phyloP scores from a whole-genome alignment of 140 eudicot species.

The Stevia rebaudiana region DNA sequence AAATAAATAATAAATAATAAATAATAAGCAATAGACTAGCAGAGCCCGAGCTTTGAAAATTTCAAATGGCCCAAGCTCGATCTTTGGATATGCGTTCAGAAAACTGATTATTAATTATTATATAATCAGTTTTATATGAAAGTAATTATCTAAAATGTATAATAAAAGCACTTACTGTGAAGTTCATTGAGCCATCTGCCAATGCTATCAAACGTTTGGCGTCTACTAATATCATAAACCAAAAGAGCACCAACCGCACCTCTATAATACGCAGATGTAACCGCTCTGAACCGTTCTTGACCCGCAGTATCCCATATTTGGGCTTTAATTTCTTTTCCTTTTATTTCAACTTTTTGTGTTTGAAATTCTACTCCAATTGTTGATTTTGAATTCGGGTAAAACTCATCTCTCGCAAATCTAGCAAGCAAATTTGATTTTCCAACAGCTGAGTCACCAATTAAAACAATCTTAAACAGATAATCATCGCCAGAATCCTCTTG shows the following conservation, averaged over 20 bases:
- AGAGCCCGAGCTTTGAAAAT: not conserved
- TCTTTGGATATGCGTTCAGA: not conserved
- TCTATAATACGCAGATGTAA: conserved; percentile 86
- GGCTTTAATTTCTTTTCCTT: conserved; percentile 87
- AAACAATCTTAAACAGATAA: conserved; percentile 79
- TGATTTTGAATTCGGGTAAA: conserved; percentile 80
- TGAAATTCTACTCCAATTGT: conserved; percentile 93
- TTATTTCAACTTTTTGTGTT: conserved; percentile 75
- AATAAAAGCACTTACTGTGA: conserved; percentile 58
- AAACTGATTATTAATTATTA: not conserved
- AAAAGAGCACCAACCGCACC: conserved; percentile 96
- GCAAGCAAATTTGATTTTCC: conserved; percentile 92
- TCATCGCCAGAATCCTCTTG: conserved; percentile 65
- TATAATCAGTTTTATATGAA: conserved; percentile 1
- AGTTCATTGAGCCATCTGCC: conserved; percentile 96
- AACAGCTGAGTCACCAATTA: conserved; percentile 86
- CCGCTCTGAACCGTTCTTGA: conserved; percentile 93
- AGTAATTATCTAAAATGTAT: not conserved
- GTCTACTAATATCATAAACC: conserved; percentile 79
- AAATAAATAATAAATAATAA: not conserved
- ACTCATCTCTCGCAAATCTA: conserved; percentile 89
- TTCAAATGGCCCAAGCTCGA: not conserved
- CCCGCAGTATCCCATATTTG: conserved; percentile 98
- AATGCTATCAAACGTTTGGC: conserved; percentile 76
- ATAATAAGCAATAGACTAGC: not conserved